Conservation (phyloP, 495 filamentous ascomycete species). For the Penicillium ucsense region DNA sequence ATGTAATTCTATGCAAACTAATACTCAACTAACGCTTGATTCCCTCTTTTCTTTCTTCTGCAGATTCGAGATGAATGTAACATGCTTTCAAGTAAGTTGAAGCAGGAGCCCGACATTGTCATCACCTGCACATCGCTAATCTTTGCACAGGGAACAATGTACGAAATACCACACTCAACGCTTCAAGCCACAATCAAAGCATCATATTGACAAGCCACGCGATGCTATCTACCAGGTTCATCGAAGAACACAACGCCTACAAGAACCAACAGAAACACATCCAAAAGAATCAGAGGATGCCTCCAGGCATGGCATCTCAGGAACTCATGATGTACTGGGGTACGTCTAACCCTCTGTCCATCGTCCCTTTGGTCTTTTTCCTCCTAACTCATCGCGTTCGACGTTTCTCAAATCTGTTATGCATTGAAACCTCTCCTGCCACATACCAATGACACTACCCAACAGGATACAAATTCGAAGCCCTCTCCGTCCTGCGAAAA, state of each 20-base stretch:
- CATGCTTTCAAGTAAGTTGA: slow-evolving; percentile 65
- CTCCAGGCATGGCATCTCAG: slow-evolving; percentile 48
- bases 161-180: slow-evolving; percentile 20
- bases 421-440: too few species aligned
- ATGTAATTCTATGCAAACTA: too few species aligned
- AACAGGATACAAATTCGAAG: slow-evolving; percentile 93
- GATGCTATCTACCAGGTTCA: slow-evolving; percentile 50
- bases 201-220: slow-evolving; percentile 2
- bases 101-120: too few species aligned
- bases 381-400: too few species aligned
- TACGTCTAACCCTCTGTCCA: slow-evolving; percentile 9
- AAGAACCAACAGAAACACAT: slow-evolving; percentile 46
- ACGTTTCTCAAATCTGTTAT: too few species aligned
- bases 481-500: slow-evolving; percentile 60
- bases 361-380: background rate
- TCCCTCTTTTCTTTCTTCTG: slow-evolving; percentile 3
- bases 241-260: slow-evolving; percentile 78
- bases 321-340: slow-evolving; percentile 59
- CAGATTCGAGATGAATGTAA: slow-evolving; percentile 95
- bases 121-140: background rate
- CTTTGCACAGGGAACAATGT: slow-evolving; percentile 63
- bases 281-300: slow-evolving; percentile 42
- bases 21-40: background rate
- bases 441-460: background rate
- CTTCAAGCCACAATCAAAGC: background rate